A percentile compares a stretch with the other conserved stretches of the same genome.
Conservation (phyloP, 2,329 filamentous ascomycete species). For the Zymoseptoria tritici region DNA sequence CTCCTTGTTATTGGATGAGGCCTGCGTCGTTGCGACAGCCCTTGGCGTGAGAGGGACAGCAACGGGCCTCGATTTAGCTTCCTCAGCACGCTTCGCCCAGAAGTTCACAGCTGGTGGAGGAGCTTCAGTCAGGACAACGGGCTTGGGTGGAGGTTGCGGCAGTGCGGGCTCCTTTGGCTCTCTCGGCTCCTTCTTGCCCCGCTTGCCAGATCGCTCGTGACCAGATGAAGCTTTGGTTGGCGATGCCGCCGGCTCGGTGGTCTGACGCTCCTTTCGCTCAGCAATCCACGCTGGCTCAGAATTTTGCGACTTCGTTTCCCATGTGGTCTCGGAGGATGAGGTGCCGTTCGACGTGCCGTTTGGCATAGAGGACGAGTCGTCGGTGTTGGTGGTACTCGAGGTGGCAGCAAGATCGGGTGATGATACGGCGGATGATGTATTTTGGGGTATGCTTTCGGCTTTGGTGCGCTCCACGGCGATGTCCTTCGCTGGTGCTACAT, state of each 20-base stretch:
- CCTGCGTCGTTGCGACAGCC: slow-evolving; percentile 1
- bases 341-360: slow-evolving; percentile 36
- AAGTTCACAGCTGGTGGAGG: slow-evolving; percentile 77
- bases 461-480: slow-evolving; percentile 26
- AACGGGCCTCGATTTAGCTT: slow-evolving; percentile 46
- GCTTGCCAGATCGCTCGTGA: slow-evolving; percentile 7
- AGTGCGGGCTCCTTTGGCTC: slow-evolving; percentile 19
- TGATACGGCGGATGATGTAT: slow-evolving; percentile 29
- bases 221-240: slow-evolving; percentile 1
- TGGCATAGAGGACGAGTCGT: slow-evolving; percentile 53
- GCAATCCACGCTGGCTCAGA: slow-evolving; percentile 59
- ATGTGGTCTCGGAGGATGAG: slow-evolving; percentile 55
- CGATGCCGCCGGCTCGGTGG: slow-evolving; percentile 4
- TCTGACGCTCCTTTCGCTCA: slow-evolving; percentile 30
- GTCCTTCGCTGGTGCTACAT: slow-evolving; percentile 25
- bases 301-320: slow-evolving; percentile 59
- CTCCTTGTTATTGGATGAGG: slow-evolving; percentile 15
- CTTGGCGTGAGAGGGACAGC: slow-evolving; percentile 23
- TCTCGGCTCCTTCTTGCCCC: slow-evolving; percentile 18
- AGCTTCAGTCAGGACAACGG: slow-evolving; percentile 65
- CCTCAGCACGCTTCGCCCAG: slow-evolving; percentile 74
- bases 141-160: slow-evolving; percentile 35
- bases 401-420: slow-evolving; percentile 50
- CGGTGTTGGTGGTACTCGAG: slow-evolving; percentile 51
- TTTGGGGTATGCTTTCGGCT: slow-evolving; percentile 21